Evolutionary conservation across 2,329 filamentous ascomycete genomes (phyloP).

Genomic region (Corinectria fuckeliana): DNA sequence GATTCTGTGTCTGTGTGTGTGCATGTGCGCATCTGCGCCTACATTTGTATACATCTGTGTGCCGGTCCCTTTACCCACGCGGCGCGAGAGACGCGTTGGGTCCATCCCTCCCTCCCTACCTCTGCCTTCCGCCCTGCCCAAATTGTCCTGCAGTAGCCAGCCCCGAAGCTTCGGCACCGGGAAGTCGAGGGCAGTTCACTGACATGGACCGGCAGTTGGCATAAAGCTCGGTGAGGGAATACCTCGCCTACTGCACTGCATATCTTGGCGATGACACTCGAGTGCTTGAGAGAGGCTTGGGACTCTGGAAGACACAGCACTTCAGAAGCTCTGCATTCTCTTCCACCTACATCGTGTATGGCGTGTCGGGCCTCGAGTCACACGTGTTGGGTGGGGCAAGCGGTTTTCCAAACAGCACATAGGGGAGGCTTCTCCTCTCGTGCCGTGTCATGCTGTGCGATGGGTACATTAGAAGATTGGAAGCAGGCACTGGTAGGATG

Average conservation of each 20-base stretch:
- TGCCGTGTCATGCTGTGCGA: neutral
- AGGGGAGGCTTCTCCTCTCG: neutral
- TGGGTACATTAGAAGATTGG: no score
- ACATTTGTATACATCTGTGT: neutral
- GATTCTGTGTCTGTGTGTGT: neutral
- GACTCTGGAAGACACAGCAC: neutral
- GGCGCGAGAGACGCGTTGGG: no score
- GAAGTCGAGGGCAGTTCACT: neutral
- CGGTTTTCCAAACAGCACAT: neutral
- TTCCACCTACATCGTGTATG: neutral
- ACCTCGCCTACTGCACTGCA: neutral
- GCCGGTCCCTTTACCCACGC: neutral
- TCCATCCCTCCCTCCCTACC: neutral
- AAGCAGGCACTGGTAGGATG: neutral
- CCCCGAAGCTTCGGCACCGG: neutral
- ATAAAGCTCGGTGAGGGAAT: neutral
- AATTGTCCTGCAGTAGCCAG: neutral
- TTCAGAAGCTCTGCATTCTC: neutral
- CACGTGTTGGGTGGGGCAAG: neutral
- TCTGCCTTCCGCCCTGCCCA: neutral
- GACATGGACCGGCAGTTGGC: neutral
- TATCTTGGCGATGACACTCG: conserved; percentile 1
- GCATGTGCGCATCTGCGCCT: neutral
- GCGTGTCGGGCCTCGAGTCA: neutral
- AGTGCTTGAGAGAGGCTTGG: neutral